These are phyloP conservation scores for Heliosperma pusillum DNA, from an alignment of 148 eudicot genomes.

Conservation along the genomic window DNA sequence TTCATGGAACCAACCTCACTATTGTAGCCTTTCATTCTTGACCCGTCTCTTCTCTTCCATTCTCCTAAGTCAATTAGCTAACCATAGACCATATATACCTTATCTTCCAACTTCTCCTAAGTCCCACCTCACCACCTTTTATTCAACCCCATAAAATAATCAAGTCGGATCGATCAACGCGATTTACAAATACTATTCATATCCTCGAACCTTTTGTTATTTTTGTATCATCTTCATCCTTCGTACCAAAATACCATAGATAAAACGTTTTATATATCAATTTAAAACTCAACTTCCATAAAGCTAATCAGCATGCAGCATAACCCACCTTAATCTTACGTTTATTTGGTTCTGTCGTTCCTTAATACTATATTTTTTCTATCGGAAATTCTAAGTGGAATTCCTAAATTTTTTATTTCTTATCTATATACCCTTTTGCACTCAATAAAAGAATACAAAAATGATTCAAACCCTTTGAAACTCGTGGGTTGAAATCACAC, in stretches of 20 bases:
- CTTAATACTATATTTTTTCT: too few species aligned
- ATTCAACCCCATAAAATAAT: neutral
- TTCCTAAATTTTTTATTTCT: neutral
- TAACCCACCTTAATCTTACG: too few species aligned
- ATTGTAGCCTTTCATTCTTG: conserved; percentile 6
- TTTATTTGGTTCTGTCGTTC: too few species aligned
- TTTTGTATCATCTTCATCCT: too few species aligned
- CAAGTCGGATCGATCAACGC: neutral
- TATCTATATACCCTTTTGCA: neutral
- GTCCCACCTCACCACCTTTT: neutral
- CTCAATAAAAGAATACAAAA: too few species aligned
- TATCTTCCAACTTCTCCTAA: neutral
- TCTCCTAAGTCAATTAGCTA: neutral
- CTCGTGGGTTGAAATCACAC: neutral
- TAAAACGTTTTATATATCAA: too few species aligned
- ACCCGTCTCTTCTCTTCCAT: conserved; percentile 8
- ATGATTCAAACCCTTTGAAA: neutral
- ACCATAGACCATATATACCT: neutral
- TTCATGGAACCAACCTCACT: conserved; percentile 13
- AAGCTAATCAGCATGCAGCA: too few species aligned
- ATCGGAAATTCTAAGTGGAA: neutral
- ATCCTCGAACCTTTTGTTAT: too few species aligned
- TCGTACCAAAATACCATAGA: too few species aligned
- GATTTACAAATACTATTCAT: too few species aligned
- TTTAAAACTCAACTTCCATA: too few species aligned